Conservation (phyloP, 495 filamentous ascomycete species). For the Trichoderma asperelloides region DNA sequence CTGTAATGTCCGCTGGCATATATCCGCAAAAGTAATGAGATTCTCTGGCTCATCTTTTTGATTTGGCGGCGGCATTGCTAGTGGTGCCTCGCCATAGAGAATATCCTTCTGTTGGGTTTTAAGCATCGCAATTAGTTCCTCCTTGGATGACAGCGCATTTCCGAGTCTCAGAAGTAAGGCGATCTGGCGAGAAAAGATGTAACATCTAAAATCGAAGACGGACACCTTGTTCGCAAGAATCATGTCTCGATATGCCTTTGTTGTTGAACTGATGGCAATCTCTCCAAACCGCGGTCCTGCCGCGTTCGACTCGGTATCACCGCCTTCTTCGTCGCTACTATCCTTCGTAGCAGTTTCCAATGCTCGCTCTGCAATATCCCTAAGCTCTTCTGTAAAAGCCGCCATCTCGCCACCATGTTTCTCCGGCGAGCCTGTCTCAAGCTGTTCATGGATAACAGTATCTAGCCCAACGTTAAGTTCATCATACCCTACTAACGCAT, state of each 20-base stretch:
- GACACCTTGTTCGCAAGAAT: constrained; percentile 95
- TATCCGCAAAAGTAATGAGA: constrained; percentile 64
- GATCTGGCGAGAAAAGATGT: constrained; percentile 86
- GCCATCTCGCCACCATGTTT: constrained; percentile 60
- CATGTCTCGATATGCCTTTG: constrained; percentile 81
- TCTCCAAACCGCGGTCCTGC: constrained; percentile 25
- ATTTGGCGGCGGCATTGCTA: constrained; percentile 30
- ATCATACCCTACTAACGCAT: constrained; percentile 87
- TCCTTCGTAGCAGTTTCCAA: constrained; percentile 18
- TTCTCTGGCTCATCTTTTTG: constrained; percentile 59
- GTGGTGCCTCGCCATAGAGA: constrained; percentile 42
- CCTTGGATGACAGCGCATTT: constrained; percentile 50
- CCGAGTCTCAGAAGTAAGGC: constrained; percentile 74
- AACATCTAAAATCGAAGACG: constrained; percentile 92
- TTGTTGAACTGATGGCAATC: constrained; percentile 60
- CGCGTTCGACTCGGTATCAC: constrained; percentile 30
- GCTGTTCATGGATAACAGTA: constrained; percentile 67
- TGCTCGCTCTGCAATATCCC: constrained; percentile 45
- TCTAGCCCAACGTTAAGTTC: constrained; percentile 83
- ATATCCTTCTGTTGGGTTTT: constrained; percentile 47
- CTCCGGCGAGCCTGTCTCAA: constrained; percentile 39
- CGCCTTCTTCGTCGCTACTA: constrained; percentile 33
- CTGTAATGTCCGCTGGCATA: constrained; percentile 66
- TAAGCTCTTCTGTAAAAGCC: constrained; percentile 61
- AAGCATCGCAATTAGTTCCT: constrained; percentile 48